These are phyloP conservation scores for Coemansia sp. DNA, from an alignment of 192 early-diverging fungal genomes.

Conservation along the genomic window DNA sequence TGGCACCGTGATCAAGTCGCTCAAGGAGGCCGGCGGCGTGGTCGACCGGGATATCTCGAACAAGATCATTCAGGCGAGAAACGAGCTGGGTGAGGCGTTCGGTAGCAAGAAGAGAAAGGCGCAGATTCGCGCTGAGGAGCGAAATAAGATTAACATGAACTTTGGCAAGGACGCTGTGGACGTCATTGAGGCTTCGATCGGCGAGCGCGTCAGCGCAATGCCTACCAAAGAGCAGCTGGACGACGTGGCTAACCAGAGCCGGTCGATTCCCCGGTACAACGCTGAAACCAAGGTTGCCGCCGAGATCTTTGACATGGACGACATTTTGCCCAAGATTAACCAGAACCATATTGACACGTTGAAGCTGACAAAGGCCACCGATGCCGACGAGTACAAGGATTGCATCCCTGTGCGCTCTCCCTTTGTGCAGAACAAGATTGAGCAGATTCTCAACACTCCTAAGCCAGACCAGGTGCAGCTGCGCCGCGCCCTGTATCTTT, in stretches of 20 bases:
- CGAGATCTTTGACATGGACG: conserved; percentile 79
- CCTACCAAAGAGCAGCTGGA: conserved; percentile 59
- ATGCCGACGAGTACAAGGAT: conserved; percentile 25
- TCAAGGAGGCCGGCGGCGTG: conserved; percentile 56
- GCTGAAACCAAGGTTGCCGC: conserved; percentile 59
- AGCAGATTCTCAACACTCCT: conserved; percentile 16
- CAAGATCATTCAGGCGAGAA: conserved; percentile 65
- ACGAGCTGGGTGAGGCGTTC: conserved; percentile 84
- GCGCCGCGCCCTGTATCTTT: conserved; percentile 70
- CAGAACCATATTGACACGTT: conserved; percentile 64
- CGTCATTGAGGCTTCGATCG: conserved; percentile 68
- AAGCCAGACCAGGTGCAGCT: conserved; percentile 39
- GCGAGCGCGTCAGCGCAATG: conserved; percentile 59
- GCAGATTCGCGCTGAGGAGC: conserved; percentile 75
- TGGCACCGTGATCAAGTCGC: conserved; percentile 65
- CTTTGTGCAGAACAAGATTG: conserved; percentile 43
- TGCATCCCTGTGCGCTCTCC: conserved; percentile 20
- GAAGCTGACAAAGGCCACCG: conserved; percentile 51
- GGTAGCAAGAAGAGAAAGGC: conserved; percentile 89
- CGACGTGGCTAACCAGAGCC: conserved; percentile 51
- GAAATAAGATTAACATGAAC: conserved; percentile 81
- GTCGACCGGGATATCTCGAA: conserved; percentile 29
- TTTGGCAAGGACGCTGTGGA: conserved; percentile 60
- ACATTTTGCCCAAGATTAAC: conserved; percentile 64
- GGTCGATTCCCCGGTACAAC: conserved; percentile 80